Percentiles rank a stretch among this genome's conserved stretches.
Evolutionary conservation across 305 asterid genomes (phyloP).

Genomic region (Fraxinus dipetala): DNA sequence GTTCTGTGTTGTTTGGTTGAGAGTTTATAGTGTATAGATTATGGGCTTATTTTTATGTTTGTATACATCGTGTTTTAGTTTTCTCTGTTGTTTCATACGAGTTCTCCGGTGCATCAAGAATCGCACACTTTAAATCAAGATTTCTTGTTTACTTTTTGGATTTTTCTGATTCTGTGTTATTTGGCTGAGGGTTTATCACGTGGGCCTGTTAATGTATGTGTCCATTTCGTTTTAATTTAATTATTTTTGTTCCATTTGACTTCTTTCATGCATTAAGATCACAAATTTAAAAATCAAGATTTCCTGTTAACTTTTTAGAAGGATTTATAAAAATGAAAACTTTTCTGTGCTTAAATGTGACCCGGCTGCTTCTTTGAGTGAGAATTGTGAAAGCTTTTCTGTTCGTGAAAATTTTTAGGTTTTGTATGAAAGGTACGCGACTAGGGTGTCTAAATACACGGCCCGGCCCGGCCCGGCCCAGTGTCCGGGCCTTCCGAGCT

Average conservation of each 20-base stretch:
- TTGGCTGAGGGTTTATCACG: not conserved
- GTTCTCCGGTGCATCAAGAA: not conserved
- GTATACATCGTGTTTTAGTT: not conserved
- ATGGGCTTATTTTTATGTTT: not conserved
- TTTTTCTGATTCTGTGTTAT: not conserved
- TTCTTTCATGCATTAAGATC: not conserved
- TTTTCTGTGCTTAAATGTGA: not conserved
- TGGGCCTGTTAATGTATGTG: not conserved
- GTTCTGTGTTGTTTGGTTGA: not conserved
- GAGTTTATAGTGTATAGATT: not conserved
- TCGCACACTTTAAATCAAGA: not conserved
- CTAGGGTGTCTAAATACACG: not conserved
- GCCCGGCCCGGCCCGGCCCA: not conserved
- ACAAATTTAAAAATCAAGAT: not conserved
- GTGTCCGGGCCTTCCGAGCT: not conserved
- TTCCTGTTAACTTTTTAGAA: not conserved
- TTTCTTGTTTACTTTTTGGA: not conserved
- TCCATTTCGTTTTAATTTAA: not conserved
- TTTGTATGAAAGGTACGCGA: not conserved
- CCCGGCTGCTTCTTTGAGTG: not conserved
- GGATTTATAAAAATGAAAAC: not conserved
- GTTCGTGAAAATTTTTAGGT: not conserved
- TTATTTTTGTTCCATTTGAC: not conserved
- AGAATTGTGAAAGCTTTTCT: not conserved
- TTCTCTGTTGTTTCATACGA: not conserved